Base-by-base conservation (phyloP, 2,329 filamentous ascomycete species). In the Monosporascus sp. region DNA sequence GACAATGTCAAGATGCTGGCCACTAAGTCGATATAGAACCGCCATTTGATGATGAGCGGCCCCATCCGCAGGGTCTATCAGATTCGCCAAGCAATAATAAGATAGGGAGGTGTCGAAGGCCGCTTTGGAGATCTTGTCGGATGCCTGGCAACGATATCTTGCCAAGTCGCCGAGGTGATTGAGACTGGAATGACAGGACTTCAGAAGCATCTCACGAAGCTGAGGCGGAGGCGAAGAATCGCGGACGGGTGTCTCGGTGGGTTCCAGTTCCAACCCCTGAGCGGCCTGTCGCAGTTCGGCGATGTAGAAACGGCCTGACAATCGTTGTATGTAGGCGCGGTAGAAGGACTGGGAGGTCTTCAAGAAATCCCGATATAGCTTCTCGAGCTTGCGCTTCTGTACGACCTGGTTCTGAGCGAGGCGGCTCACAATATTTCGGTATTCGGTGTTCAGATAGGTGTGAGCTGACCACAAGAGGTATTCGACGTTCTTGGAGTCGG, bases 341-440 rank as follows among this genome's bases (percentile, higher is more conserved):
- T 97, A 97, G 70, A 96, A 97, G 63, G 84, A 84, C 70, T 94
- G 89, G 59, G 90, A 88, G 47, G 86, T 87, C 71, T 93, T 95
- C 61, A 97, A 83, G 68, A 96, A 97, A 60, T 84, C 82, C 53
- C 87, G 77, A 69, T 95, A 97, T 58, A 86, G 80, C 71, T 89
- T 92, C 68, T 89, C 87, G 49, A 93, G 76, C 70, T 91, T 94
- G 58, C 92, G 84, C 63, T 83, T 84, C 70, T 83, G 78, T 14
- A 87, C 82, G 5, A 76, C 75, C 55, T 81, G 75, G 51, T 76
- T 76, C 54, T 74, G 70, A 48, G 74, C 70, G 47, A 83, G 73
- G 60, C 78, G 79, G 60, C 77, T 75, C 57, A 93, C 75, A 52
- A 83, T 77, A 65, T 84, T 86, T 64, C 89, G 83, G 72, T 93